phyloP scores from a whole-genome alignment of 441 rosid genomes.

The Eruca vesicaria region DNA sequence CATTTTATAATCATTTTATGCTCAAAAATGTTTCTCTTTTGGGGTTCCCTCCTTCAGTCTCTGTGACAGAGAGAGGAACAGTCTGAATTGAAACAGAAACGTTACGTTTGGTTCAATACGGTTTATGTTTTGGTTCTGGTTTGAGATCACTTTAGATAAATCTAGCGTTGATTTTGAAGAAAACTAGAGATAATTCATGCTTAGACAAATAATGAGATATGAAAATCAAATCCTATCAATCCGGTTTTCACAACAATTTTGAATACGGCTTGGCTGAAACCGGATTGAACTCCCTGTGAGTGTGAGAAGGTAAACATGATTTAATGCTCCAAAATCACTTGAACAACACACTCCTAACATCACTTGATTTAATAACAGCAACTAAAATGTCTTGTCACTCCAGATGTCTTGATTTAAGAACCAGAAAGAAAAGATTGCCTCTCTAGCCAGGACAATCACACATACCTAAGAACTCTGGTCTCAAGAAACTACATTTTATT shows the following conservation, averaged over 20 bases:
- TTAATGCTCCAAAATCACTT: not conserved
- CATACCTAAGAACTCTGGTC: not conserved
- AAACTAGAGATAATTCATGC: no score
- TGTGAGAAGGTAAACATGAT: not conserved
- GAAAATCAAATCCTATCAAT: not conserved
- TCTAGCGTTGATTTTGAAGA: no score
- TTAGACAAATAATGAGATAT: no score
- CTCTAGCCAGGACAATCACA: slow-evolving; percentile 6
- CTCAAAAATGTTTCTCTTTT: not conserved
- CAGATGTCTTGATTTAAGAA: no score
- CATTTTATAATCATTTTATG: not conserved
- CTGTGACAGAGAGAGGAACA: not conserved
- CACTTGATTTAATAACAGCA: not conserved
- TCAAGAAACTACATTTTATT: slow-evolving; percentile 1
- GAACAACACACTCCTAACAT: not conserved
- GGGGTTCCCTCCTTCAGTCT: slow-evolving; percentile 11
- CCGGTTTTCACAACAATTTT: not conserved
- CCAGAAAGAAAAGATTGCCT: not conserved
- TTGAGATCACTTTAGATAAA: no score
- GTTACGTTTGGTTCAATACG: no score
- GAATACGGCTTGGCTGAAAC: not conserved
- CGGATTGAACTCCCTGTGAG: not conserved
- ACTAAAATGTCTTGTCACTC: not conserved
- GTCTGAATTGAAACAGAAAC: not conserved
- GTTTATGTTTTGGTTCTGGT: no score